Evolutionary conservation across 495 filamentous ascomycete species (phyloP).

Genomic region (Acidiella bohemica): DNA sequence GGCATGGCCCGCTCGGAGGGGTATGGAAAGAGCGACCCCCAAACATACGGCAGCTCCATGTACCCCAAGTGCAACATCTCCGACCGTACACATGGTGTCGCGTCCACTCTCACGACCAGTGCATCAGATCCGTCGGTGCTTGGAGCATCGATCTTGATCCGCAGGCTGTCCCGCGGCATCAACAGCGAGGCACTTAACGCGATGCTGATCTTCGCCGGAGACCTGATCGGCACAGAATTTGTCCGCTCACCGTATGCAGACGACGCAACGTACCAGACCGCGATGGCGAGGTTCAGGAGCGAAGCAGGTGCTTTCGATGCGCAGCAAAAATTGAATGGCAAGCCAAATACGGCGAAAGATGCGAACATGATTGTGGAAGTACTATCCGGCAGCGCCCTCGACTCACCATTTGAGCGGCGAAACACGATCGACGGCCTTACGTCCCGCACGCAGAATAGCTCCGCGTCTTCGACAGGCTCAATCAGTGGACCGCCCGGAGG

Average conservation of each 20-base stretch:
- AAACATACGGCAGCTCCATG: conserved; percentile 1
- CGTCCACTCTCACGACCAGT: conserved; percentile 6
- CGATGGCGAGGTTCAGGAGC: conserved; percentile 61
- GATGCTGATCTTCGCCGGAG: conserved; percentile 79
- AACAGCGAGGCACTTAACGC: conserved; percentile 58
- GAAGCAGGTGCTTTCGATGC: conserved; percentile 63
- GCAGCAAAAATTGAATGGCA: conserved; percentile 62
- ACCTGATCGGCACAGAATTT: conserved; percentile 61
- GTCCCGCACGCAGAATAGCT: conserved; percentile 37
- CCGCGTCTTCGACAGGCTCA: conserved; percentile 41
- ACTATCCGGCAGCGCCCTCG: conserved; percentile 27
- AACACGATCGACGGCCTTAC: conserved; percentile 49
- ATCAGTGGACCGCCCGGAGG: conserved; percentile 48
- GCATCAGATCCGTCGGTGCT: conserved; percentile 9
- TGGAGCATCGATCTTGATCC: conserved; percentile 45
- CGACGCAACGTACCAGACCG: conserved; percentile 59
- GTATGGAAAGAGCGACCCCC: neutral
- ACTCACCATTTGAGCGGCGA: conserved; percentile 35
- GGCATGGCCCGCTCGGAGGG: neutral
- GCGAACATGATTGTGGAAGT: conserved; percentile 71
- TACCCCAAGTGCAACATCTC: neutral
- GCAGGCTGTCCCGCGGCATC: conserved; percentile 61
- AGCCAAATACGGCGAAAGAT: conserved; percentile 59
- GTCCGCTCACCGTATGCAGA: conserved; percentile 49
- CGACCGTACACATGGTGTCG: neutral